Base-by-base conservation (phyloP, 1,139 yeast genomes). In the Taphrina communis region DNA sequence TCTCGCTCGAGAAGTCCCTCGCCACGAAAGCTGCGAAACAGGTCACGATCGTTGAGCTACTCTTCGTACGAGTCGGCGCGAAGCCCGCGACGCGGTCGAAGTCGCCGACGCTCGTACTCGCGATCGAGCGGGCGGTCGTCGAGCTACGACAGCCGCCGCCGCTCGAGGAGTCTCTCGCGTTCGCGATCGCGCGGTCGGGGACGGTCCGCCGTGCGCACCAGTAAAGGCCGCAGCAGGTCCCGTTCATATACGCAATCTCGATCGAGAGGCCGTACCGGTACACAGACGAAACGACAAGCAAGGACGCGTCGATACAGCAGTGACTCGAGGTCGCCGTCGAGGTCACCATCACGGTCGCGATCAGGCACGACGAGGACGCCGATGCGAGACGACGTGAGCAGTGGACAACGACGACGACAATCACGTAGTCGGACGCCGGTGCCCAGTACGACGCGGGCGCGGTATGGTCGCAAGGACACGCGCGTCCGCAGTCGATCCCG, bases 311-410 rank as follows among this genome's bases (percentile, higher is more conserved):
- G 35, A 8, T 48, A 25, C 35, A 9, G 50, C 17, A 38, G 50
- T 19, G 25, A n/a, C 17, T 65, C 65, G 35, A 36, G 57, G 19
- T 17, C 69, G 8, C 19, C 51, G 6, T 51, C 65, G 6, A 17
- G 17, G 17, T 17, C 17, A 17, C 17, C 17, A 17, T 51, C 65
- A 6, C 46, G 57, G 25, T 66, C 69, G 17, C 46, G 69, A 35
- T 50, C 51, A 35, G 12, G 53, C 42, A 46, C 53, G 9, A 31
- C 69, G 31, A 17, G 51, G 50, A 31, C 52, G 14, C 52, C 52
- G 7, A 6, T 31, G 35, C 6, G 35, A 31, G 31, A 14, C 11
- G 52, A 14, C 36, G 17, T 17, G 17, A 17, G 17, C 17, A 6
- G 57, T 7, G 9, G 41, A 36, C 39, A 41, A 25, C 41, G 41